Evolutionary conservation across 345 rosid genomes (phyloP), one percentile per base, ranked within the genome.

Genomic region (Capsella bursapastoris): DNA sequence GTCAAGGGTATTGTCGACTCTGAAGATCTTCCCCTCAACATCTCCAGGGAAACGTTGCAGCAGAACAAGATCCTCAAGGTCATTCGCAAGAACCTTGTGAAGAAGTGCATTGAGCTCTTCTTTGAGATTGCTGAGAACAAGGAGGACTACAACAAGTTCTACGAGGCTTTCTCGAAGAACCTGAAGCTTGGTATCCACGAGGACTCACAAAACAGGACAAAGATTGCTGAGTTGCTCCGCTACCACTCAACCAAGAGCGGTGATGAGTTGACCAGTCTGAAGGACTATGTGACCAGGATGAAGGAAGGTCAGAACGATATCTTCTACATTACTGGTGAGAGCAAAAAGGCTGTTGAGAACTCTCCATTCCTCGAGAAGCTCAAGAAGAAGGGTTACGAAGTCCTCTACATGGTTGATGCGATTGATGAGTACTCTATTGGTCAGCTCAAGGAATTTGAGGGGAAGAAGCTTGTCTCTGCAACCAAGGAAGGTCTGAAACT

Each of bases 231-330:
- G 37, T 68, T 90, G 66, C 95, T 92, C 43, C 74, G 96, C 5
- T 90, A 90, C 80, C 98, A 92, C 76, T 92, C 96, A 3, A 92
- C 98, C 62, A 92, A 90, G 90, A 92, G 98, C 5, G 96, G 98
- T 12, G 96, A 90, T 41, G 95, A 88, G 68, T 7, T 92, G 88
- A 92, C 98, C 1, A 88, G 96, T 76, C 79, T 92, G 66, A 92
- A 92, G 83, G 96, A 92, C 59, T 90, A 92, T 29, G 98, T 92
- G 73, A 92, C 98, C 41, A 86, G 98, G 62, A 90, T 92, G 98
- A 90, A 92, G 86, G 96, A 92, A 68, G 96, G 96, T 1, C 95
- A 92, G 80, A 80, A 12, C 7, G 98, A 88, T 44, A 90, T 92
- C 69, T 90, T 73, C 76, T 90, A 90, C 84, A 90, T 92, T 77